These are phyloP conservation scores for Candida maris DNA, from an alignment of 805 yeast species.

Conservation along the genomic window DNA sequence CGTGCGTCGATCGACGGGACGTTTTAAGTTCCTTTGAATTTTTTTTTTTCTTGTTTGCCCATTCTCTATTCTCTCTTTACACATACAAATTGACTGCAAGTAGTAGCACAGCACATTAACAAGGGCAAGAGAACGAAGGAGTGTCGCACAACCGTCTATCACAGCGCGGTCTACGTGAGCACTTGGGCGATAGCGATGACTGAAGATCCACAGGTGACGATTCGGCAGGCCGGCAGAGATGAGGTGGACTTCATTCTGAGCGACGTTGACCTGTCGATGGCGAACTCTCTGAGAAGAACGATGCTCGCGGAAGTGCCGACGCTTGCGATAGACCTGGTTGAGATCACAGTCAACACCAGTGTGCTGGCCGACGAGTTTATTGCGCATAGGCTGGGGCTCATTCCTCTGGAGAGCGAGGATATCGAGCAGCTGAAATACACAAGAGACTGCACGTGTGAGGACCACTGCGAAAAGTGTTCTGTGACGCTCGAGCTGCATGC, in stretches of 20 bases:
- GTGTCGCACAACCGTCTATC: no score
- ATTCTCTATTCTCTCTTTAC: no score
- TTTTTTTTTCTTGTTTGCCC: no score
- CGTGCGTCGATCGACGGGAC: no score
- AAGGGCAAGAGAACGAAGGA: no score
- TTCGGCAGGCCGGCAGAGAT: constrained; percentile 80
- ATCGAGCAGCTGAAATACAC: constrained; percentile 83
- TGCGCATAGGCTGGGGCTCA: constrained; percentile 88
- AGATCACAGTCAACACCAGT: constrained; percentile 86
- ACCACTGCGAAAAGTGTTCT: constrained; percentile 92
- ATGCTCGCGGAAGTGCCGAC: constrained; percentile 98
- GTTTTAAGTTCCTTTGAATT: no score
- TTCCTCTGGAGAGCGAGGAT: constrained; percentile 82
- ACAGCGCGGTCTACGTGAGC: no score
- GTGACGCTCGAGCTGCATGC: constrained; percentile 85
- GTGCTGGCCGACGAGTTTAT: constrained; percentile 96
- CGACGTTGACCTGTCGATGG: constrained; percentile 84
- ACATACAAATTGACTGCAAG: no score
- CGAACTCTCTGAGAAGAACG: constrained; percentile 86
- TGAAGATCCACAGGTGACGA: constrained; percentile 76
- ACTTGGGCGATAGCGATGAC: constrained; percentile 18
- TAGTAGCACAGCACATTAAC: no score
- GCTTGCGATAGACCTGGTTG: constrained; percentile 92
- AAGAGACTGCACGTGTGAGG: constrained; percentile 97
- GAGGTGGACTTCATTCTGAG: constrained; percentile 86